Evolutionary conservation across 768 basidiomycete species (phyloP).

Genomic region (Rhizopogon rudus): DNA sequence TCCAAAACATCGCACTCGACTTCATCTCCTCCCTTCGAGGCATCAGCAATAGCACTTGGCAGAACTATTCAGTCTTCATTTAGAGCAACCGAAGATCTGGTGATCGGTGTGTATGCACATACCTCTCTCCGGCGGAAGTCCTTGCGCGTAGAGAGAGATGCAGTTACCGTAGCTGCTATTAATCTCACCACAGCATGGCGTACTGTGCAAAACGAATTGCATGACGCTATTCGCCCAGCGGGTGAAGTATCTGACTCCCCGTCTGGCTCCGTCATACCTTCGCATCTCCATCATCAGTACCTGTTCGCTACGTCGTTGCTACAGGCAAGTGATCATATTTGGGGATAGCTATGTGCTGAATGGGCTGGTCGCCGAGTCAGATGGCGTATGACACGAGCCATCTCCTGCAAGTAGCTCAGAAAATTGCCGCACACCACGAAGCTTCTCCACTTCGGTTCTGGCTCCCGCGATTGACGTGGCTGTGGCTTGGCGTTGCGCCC

Average conservation of each 20-base stretch:
- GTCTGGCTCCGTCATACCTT: slow-evolving; percentile 12
- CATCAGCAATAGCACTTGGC: slow-evolving; percentile 29
- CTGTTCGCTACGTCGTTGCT: slow-evolving; percentile 39
- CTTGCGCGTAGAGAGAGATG: slow-evolving; percentile 9
- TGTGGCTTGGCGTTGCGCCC: slow-evolving; percentile 39
- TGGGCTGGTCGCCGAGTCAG: slow-evolving; percentile 15
- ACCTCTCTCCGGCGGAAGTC: slow-evolving; percentile 1
- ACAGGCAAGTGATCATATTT: slow-evolving; percentile 28
- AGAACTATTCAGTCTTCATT: slow-evolving; percentile 31
- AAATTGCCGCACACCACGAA: slow-evolving; percentile 26
- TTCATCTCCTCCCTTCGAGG: slow-evolving; percentile 16
- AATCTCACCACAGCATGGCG: slow-evolving; percentile 18
- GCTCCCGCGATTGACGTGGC: slow-evolving; percentile 34
- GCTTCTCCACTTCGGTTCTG: slow-evolving; percentile 30
- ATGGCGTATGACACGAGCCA: slow-evolving; percentile 37
- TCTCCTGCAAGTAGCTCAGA: slow-evolving; percentile 30
- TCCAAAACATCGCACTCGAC: background rate
- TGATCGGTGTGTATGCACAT: slow-evolving; percentile 25
- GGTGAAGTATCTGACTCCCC: background rate
- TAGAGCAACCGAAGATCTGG: slow-evolving; percentile 26
- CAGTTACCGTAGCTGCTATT: slow-evolving; percentile 12
- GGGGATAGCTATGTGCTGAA: background rate
- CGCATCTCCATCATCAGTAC: slow-evolving; percentile 30
- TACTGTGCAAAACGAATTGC: slow-evolving; percentile 27
- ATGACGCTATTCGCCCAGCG: slow-evolving; percentile 9